A percentile compares a stretch with the other conserved stretches of the same genome.
Conservation (phyloP, 208 protist genomes). For the Trypanosoma grayi region DNA sequence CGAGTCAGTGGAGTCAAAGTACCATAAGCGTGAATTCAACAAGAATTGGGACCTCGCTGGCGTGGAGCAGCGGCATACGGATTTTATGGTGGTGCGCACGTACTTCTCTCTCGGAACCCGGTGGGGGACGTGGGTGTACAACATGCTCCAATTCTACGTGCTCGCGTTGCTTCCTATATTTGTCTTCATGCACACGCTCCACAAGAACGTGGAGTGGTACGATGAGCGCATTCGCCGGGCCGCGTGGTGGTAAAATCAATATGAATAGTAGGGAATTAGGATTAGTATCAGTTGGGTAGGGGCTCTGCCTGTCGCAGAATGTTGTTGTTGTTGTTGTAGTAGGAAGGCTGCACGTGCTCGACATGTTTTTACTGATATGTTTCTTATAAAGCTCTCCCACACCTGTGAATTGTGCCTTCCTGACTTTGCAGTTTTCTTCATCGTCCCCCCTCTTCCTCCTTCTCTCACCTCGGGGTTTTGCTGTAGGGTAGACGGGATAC, state of each 20-base stretch:
- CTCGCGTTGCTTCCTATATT: slow-evolving; percentile 82
- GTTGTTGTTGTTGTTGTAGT: too few species aligned
- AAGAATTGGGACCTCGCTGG: slow-evolving; percentile 88
- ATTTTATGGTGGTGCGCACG: slow-evolving; percentile 88
- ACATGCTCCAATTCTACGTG: slow-evolving; percentile 86
- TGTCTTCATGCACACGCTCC: slow-evolving; percentile 73
- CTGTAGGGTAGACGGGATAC: not conserved
- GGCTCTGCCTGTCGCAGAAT: too few species aligned
- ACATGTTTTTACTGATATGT: too few species aligned
- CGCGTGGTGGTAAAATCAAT: slow-evolving; percentile 80
- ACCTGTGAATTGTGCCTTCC: not conserved
- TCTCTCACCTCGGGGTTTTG: slow-evolving; percentile 13
- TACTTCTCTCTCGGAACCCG: slow-evolving; percentile 87
- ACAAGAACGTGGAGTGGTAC: slow-evolving; percentile 83
- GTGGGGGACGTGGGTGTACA: slow-evolving; percentile 90
- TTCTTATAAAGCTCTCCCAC: too few species aligned
- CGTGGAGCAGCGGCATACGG: slow-evolving; percentile 85
- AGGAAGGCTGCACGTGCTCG: too few species aligned
- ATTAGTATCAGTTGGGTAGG: not conserved
- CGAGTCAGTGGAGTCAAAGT: slow-evolving; percentile 86
- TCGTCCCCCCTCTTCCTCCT: slow-evolving; percentile 11
- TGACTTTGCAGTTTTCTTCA: not conserved
- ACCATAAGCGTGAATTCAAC: slow-evolving; percentile 92
- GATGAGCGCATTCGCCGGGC: slow-evolving; percentile 81
- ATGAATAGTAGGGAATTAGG: slow-evolving; percentile 11